A percentile compares a stretch with the other conserved stretches of the same genome.
Conservation (phyloP, 2,329 filamentous ascomycete species). For the Pyrenochaeta sp. region DNA sequence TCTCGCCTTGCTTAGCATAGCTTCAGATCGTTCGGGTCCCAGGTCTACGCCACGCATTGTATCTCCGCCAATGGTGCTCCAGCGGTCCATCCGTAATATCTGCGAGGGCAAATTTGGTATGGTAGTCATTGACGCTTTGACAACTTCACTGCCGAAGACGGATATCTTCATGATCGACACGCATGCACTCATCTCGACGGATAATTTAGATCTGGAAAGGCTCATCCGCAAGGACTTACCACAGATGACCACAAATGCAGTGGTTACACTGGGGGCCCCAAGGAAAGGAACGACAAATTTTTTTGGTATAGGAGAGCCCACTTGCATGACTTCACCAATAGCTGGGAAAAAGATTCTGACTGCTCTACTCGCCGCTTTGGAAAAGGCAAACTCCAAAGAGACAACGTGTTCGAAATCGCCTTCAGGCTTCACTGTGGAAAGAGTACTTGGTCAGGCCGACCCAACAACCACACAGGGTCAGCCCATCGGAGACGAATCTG, state of each 20-base stretch:
- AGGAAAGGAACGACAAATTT: not conserved
- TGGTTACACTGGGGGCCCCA: slow-evolving; percentile 5
- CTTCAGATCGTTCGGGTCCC: not conserved
- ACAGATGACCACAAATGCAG: not conserved
- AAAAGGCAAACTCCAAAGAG: not conserved
- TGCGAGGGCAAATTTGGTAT: too few species aligned
- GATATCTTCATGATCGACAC: slow-evolving; percentile 12
- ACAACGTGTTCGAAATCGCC: too few species aligned
- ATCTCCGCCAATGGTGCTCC: not conserved
- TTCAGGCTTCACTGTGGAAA: too few species aligned
- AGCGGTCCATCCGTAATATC: too few species aligned
- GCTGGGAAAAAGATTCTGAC: slow-evolving; percentile 5
- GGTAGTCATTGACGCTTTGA: too few species aligned
- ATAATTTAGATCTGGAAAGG: not conserved
- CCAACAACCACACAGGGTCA: too few species aligned
- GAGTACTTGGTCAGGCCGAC: too few species aligned
- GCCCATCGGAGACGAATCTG: too few species aligned
- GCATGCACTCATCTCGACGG: slow-evolving; percentile 2
- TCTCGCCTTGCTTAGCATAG: slow-evolving; percentile 6
- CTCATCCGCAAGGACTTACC: slow-evolving; percentile 3
- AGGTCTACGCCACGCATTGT: not conserved
- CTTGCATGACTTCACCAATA: slow-evolving; percentile 4
- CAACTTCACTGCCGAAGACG: not conserved
- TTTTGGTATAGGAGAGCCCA: not conserved
- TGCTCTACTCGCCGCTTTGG: slow-evolving; percentile 6